Percentiles rank a stretch among this genome's conserved stretches.
phyloP scores from a whole-genome alignment of 2,329 filamentous ascomycete species.

The Elsinoe batatas region DNA sequence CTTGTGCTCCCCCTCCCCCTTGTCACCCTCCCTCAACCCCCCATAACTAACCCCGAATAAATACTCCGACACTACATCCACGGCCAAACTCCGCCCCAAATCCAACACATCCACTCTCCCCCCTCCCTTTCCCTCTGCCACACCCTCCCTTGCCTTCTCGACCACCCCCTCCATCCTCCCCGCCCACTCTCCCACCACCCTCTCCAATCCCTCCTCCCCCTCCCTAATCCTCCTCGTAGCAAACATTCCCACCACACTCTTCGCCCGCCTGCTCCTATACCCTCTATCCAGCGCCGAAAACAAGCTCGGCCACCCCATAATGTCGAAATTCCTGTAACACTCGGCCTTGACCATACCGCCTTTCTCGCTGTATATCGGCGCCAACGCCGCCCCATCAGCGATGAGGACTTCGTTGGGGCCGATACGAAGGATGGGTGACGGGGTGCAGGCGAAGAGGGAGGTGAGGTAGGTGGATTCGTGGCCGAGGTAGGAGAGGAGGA shows the following conservation, averaged over 20 bases:
- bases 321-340: conserved; percentile 48
- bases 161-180: conserved; percentile 30
- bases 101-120: conserved; percentile 40
- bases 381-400: conserved; percentile 36
- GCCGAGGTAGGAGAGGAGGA: conserved; percentile 2
- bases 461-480: conserved; percentile 4
- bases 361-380: conserved; percentile 41
- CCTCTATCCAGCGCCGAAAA: conserved; percentile 39
- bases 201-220: conserved; percentile 30
- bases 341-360: conserved; percentile 46
- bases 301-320: conserved; percentile 45
- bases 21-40: conserved; percentile 31
- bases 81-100: conserved; percentile 39
- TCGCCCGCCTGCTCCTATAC: conserved; percentile 37
- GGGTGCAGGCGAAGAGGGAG: not conserved
- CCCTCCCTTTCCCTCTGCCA: conserved; percentile 17
- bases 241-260: conserved; percentile 43
- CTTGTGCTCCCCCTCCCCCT: conserved; percentile 19
- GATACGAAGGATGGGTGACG: conserved; percentile 7
- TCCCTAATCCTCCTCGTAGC: conserved; percentile 37
- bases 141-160: conserved; percentile 28
- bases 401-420: conserved; percentile 28
- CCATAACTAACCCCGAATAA: conserved; percentile 45
- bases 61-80: conserved; percentile 47
- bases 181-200: conserved; percentile 35